These are phyloP conservation scores for Chytridium lagenaria DNA, from an alignment of 371 early-diverging fungal species.

Conservation along the genomic window DNA sequence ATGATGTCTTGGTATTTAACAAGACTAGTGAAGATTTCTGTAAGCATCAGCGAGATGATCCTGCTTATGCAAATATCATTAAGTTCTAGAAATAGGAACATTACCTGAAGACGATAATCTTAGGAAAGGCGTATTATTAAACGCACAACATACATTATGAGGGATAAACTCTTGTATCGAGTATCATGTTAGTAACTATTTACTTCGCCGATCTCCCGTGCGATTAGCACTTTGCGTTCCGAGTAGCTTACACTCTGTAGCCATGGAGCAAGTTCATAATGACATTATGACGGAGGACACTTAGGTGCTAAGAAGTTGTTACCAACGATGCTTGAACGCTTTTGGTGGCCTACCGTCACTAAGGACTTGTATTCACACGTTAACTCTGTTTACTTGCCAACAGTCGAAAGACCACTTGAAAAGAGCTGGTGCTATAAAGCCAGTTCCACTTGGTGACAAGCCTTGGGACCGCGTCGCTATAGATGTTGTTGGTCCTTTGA, in stretches of 20 bases:
- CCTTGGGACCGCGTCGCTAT: slow-evolving; percentile 18
- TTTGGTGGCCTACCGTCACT: slow-evolving; percentile 21
- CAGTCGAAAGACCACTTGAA: neutral
- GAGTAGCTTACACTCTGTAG: neutral
- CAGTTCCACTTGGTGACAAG: slow-evolving; percentile 14
- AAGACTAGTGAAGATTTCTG: slow-evolving; percentile 17
- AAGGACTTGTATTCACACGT: slow-evolving; percentile 9
- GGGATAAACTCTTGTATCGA: slow-evolving; percentile 1
- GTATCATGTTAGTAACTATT: neutral
- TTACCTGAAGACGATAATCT: neutral
- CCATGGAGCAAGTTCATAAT: slow-evolving; percentile 7
- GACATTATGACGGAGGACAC: slow-evolving; percentile 23
- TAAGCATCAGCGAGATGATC: neutral
- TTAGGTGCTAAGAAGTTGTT: slow-evolving; percentile 12
- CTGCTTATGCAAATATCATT: neutral
- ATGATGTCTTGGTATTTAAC: neutral
- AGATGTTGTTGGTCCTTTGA: slow-evolving; percentile 25
- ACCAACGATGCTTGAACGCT: neutral
- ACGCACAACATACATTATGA: slow-evolving; percentile 8
- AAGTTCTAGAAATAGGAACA: neutral
- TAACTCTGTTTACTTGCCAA: slow-evolving; percentile 5
- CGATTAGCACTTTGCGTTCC: slow-evolving; percentile 18
- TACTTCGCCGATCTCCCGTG: neutral
- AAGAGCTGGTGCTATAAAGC: neutral
- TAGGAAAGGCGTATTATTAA: neutral